Evolutionary conservation across 1,284 basidiomycete genomes (phyloP).

Genomic region (Blastosporella zonata): DNA sequence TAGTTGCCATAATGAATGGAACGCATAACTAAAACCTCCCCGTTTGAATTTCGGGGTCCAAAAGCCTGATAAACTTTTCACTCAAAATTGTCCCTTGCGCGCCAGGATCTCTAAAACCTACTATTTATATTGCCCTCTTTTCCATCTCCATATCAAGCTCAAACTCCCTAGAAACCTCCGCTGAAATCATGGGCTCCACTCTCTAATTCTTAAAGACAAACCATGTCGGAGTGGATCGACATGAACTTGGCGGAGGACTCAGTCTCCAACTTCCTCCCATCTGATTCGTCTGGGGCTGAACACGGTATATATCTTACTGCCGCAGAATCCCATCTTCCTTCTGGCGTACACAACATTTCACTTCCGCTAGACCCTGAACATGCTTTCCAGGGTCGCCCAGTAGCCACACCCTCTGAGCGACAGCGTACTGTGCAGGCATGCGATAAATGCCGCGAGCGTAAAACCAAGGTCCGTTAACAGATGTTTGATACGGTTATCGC

Average conservation of each 20-base stretch:
- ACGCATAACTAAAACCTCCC: slow-evolving; percentile 15
- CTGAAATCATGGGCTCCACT: neutral
- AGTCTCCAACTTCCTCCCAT: slow-evolving; percentile 6
- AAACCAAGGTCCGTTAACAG: slow-evolving; percentile 47
- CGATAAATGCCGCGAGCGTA: slow-evolving; percentile 54
- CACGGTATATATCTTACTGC: slow-evolving; percentile 6
- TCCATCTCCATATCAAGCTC: slow-evolving; percentile 1
- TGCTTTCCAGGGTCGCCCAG: slow-evolving; percentile 10
- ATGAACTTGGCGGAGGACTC: slow-evolving; percentile 17
- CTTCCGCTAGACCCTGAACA: slow-evolving; percentile 17
- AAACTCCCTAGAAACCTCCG: no score
- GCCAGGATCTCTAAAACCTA: slow-evolving; percentile 11
- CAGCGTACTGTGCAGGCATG: slow-evolving; percentile 55
- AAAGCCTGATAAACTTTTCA: slow-evolving; percentile 19
- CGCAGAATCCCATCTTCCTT: slow-evolving; percentile 7
- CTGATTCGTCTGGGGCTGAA: slow-evolving; percentile 11
- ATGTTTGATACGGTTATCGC: neutral
- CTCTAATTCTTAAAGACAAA: neutral
- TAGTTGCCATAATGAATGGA: slow-evolving; percentile 21
- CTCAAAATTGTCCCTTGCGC: slow-evolving; percentile 9
- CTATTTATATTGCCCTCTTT: slow-evolving; percentile 18
- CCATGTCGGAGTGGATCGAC: slow-evolving; percentile 18
- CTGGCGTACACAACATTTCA: slow-evolving; percentile 11
- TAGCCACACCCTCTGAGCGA: slow-evolving; percentile 27
- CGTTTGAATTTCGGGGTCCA: slow-evolving; percentile 22